phyloP scores from a whole-genome alignment of 2,329 filamentous ascomycete species.

The Nigrospora oryzae region DNA sequence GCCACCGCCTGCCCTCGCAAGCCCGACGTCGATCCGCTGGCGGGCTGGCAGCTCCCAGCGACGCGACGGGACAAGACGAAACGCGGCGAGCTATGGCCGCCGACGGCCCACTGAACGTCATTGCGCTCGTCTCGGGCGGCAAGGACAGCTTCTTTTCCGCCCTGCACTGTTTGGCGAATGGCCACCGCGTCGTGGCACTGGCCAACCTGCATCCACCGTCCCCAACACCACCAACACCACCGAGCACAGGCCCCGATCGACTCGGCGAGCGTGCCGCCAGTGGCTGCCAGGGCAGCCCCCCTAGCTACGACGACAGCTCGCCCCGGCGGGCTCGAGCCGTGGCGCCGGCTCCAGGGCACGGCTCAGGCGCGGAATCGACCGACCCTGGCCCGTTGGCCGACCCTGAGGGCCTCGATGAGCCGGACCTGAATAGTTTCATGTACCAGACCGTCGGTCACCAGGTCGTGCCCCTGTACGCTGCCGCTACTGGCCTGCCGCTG shows the following conservation, averaged over 20 bases:
- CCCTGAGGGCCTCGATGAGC: constrained; percentile 28
- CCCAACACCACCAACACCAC: constrained; percentile 5
- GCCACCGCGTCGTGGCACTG: constrained; percentile 76
- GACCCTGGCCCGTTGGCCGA: too few species aligned
- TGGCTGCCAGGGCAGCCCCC: constrained; percentile 1
- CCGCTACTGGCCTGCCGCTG: constrained; percentile 71
- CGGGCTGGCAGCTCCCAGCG: neutral
- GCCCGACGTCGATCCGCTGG: too few species aligned
- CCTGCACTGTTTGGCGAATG: constrained; percentile 80
- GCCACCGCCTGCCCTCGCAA: too few species aligned
- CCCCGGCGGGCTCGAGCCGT: neutral
- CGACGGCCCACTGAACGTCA: constrained; percentile 57
- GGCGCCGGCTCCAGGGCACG: neutral
- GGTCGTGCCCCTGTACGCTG: constrained; percentile 75
- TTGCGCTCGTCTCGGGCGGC: constrained; percentile 88
- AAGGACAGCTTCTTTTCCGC: constrained; percentile 96
- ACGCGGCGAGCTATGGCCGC: constrained; percentile 25
- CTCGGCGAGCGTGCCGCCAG: neutral
- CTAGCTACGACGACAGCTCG: constrained; percentile 2
- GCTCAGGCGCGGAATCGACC: neutral
- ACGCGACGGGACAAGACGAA: constrained; percentile 13
- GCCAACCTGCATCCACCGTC: constrained; percentile 71
- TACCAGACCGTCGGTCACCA: constrained; percentile 95
- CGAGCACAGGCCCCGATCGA: constrained; percentile 1
- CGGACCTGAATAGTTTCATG: constrained; percentile 95